Evolutionary conservation across 2,329 filamentous ascomycete species (phyloP), one percentile per base, ranked within the genome.

Genomic region (Cyclaneusma minus): DNA sequence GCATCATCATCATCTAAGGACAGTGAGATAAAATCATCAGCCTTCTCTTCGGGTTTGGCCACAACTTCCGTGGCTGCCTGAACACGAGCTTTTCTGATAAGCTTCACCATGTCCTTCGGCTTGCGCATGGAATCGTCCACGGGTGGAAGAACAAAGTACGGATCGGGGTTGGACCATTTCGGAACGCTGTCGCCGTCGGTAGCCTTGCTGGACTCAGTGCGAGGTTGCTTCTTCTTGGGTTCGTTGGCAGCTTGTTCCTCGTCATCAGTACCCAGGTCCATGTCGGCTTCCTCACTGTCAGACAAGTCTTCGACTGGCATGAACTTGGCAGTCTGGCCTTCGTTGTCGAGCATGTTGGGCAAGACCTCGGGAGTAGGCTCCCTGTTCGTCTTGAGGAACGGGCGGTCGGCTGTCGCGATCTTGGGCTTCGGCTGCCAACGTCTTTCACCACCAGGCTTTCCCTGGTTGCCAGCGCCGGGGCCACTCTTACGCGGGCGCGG

Each of bases 111-210:
- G 38, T 94, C 84, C 38, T 72, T 75, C 50, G 77, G 83, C 52
- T 89, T 91, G 12, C 67, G 64, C 20, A 68, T 62, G 4, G 58
- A 61, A 29, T 84, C 77, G 36, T 85, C 78, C 0, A 74, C 68
- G 5, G 83, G 84, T 6, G 87, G 87, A 7, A 93, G 59, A 3
- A 71, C 79, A 5, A 82, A 92, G 51, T 95, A 94, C 0, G 85
- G 84, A 47, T 95, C 87, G 3, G 87, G 85, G 40, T 95, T 95
- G 4, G 84, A 93, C 87, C 87, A 95, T 49, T 79, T 84, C 3
- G 84, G 83, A 4, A 48, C 51, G 28, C 42, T 38, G 9, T 57
- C 53, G 29, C 59, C 45, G 34, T 52, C 56, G 13, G 50, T 43
- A n/a, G 54, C 45, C 6, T 47, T 47, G 10, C 42, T 35, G 4